Base-by-base conservation (phyloP, 2,329 filamentous ascomycete genomes). In the Didymella glomerata region DNA sequence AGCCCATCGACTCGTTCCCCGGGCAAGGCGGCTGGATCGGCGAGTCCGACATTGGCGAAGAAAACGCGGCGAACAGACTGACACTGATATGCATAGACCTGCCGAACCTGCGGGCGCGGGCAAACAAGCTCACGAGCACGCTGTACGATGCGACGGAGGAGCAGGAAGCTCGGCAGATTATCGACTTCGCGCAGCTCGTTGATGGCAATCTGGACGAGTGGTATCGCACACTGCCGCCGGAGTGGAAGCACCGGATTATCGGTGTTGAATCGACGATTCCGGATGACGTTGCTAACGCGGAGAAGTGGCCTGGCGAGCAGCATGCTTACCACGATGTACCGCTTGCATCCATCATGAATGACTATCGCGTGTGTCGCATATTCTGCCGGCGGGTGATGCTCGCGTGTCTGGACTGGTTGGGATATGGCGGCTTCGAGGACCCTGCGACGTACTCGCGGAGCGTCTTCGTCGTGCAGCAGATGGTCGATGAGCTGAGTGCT, bases 361-460 rank as follows among this genome's bases (percentile, higher is more conserved):
- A 79, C 52, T 78, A 79, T 60, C 71, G 78, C 9, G 71, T 79
- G 9, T 76, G 73, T 40, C 71, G 78, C 2, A 77, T 79, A 45
- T 79, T 78, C 64, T 78, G 76, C 50, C 69, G 76, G 34, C 62
- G 73, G 11, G 75, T 79, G 41, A 76, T 79, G 42, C 67, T 79
- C 51, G 71, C 69, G 3, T 78, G 77, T 57, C 57, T 72, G 2
- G 66, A 66, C 1, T 75, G 74, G 71, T 53, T 76, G 8, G 51
- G 54, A 0, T 61, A 60, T 5, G 62, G 62, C 2, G 59, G 58
- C 4, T 57, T 44, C 3, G 62, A 66, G 13, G 61, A 61, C 9
- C 48, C 65, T 2, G 49, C 53, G 4, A 60, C 60, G 5, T 69
- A 72, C 44, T 48, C 63, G 7, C 62, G 58, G 10, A 66, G 69